A percentile compares a stretch with the other conserved stretches of the same genome.
Evolutionary conservation across 2,329 filamentous ascomycete species (phyloP).

Genomic region (Diaporthe sp.): DNA sequence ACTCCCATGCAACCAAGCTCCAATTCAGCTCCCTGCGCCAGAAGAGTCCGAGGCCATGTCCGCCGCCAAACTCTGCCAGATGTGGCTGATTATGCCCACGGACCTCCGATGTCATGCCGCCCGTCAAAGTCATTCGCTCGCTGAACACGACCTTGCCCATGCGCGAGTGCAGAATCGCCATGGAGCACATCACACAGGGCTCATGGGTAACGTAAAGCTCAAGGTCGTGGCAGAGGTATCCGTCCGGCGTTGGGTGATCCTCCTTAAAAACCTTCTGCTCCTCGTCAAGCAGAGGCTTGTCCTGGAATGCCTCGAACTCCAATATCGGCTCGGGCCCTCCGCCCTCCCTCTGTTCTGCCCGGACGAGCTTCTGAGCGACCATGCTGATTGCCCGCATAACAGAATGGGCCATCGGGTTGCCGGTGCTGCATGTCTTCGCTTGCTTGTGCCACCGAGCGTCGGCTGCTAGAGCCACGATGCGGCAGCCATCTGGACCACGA

Average conservation of each 20-base stretch:
- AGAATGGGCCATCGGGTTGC: slow-evolving; percentile 84
- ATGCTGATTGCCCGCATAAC: slow-evolving; percentile 86
- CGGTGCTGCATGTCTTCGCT: slow-evolving; percentile 62
- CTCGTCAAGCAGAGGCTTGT: slow-evolving; percentile 76
- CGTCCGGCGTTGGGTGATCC: slow-evolving; percentile 78
- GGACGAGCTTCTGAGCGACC: slow-evolving; percentile 78
- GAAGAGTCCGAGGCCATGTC: slow-evolving; percentile 76
- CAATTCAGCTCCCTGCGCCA: slow-evolving; percentile 87
- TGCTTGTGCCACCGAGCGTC: slow-evolving; percentile 80
- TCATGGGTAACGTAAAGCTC: slow-evolving; percentile 97
- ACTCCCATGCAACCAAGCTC: slow-evolving; percentile 87
- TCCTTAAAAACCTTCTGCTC: slow-evolving; percentile 74
- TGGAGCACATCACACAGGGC: slow-evolving; percentile 95
- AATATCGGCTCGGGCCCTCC: slow-evolving; percentile 55
- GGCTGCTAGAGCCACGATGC: slow-evolving; percentile 79
- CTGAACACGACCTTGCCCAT: slow-evolving; percentile 90
- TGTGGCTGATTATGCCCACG: slow-evolving; percentile 63
- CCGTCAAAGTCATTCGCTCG: slow-evolving; percentile 83
- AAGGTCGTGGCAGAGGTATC: slow-evolving; percentile 93
- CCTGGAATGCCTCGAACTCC: slow-evolving; percentile 75
- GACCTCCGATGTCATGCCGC: slow-evolving; percentile 85
- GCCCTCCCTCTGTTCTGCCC: slow-evolving; percentile 62
- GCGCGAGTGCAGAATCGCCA: slow-evolving; percentile 94
- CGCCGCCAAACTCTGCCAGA: slow-evolving; percentile 58
- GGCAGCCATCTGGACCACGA: slow-evolving; percentile 62